Conservation (phyloP, 2,329 filamentous ascomycete species). For the Colletotrichum sp. region DNA sequence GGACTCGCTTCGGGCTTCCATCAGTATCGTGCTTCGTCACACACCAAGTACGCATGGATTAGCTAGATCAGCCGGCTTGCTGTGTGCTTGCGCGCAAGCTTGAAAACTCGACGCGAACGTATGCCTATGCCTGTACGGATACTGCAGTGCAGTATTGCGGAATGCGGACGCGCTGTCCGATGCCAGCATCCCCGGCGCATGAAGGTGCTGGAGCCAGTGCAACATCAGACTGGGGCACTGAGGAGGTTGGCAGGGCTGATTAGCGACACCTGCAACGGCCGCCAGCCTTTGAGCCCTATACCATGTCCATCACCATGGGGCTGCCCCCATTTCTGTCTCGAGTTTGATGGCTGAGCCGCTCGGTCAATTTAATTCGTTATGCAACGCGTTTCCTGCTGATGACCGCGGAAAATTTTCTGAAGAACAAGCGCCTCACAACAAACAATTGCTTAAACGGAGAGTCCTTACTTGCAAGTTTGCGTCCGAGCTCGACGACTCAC, state of each 20-base stretch:
- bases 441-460: background rate
- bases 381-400: background rate
- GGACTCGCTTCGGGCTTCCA: background rate
- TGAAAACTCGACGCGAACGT: background rate
- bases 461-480: background rate
- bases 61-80: background rate
- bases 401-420: background rate
- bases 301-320: background rate
- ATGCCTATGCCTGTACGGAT: background rate
- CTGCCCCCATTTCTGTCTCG: background rate
- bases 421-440: background rate
- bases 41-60: too few relatives aligned
- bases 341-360: background rate
- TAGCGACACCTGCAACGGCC: background rate
- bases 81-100: background rate
- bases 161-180: background rate
- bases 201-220: background rate
- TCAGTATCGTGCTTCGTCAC: background rate
- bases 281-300: background rate
- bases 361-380: background rate
- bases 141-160: background rate
- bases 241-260: background rate
- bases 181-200: slow-evolving; percentile 1
- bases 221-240: background rate
- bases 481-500: background rate